Conservation (phyloP, 352 stramenopile species). For the Phytophthora pistaciae region DNA sequence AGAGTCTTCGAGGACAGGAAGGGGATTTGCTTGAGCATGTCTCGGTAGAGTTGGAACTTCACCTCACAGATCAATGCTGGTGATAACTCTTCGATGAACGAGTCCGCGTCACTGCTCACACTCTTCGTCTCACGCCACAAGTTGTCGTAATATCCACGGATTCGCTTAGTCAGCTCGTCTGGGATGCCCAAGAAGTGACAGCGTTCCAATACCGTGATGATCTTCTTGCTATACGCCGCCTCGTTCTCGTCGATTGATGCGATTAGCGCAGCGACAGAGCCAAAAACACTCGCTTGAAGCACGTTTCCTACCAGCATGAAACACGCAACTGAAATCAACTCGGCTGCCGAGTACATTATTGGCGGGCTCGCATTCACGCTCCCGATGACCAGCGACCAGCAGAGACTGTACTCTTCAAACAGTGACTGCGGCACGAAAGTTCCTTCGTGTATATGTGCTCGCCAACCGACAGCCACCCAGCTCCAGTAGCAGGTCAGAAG, state of each 20-base stretch:
- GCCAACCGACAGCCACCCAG: conserved; percentile 54
- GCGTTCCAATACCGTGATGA: conserved; percentile 61
- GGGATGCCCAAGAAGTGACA: conserved; percentile 70
- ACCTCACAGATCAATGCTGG: conserved; percentile 69
- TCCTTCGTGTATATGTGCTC: conserved; percentile 29
- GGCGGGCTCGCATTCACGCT: conserved; percentile 67
- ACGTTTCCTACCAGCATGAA: conserved; percentile 75
- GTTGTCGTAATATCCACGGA: conserved; percentile 68
- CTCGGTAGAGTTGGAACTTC: conserved; percentile 76
- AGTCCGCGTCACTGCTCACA: conserved; percentile 55
- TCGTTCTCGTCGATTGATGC: conserved; percentile 70
- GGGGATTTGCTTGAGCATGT: conserved; percentile 77
- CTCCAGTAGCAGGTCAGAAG: conserved; percentile 65
- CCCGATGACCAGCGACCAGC: conserved; percentile 62
- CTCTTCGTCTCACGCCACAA: conserved; percentile 70
- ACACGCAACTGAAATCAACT: conserved; percentile 57
- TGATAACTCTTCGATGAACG: conserved; percentile 79
- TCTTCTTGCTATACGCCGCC: conserved; percentile 66
- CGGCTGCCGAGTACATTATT: conserved; percentile 44
- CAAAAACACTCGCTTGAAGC: conserved; percentile 68
- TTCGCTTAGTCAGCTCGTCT: conserved; percentile 49
- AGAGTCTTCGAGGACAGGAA: conserved; percentile 69
- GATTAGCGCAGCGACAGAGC: conserved; percentile 60
- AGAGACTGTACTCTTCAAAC: conserved; percentile 45
- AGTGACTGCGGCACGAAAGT: conserved; percentile 24